Conservation (phyloP, 176 grass and related monocot genomes). For the Otatea glauca region DNA sequence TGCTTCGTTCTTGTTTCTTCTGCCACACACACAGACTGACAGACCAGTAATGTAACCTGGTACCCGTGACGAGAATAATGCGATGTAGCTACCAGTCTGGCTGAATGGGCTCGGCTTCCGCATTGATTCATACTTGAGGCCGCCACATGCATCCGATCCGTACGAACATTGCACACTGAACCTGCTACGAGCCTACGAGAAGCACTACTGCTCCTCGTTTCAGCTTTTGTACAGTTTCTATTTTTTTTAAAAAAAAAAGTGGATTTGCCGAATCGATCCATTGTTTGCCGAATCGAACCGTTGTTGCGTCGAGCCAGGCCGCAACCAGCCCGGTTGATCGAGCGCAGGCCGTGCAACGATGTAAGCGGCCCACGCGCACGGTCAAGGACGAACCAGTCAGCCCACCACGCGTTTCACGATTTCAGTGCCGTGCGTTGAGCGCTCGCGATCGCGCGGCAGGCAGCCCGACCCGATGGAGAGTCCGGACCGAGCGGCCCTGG, state of each 20-base stretch:
- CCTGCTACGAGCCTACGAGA: background rate
- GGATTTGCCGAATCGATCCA: too few species aligned
- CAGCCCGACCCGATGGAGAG: too few species aligned
- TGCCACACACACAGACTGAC: too few species aligned
- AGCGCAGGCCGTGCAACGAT: background rate
- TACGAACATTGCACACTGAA: background rate
- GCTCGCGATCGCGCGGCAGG: background rate
- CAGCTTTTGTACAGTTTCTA: too few species aligned
- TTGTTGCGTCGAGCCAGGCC: background rate
- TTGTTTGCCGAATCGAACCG: too few species aligned
- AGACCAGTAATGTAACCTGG: background rate
- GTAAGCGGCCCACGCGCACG: background rate
- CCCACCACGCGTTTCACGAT: background rate
- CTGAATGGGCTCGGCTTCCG: background rate
- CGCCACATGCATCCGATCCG: background rate
- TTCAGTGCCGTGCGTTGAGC: background rate
- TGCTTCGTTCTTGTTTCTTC: background rate
- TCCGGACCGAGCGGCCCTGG: too few species aligned
- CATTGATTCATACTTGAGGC: conserved; percentile 2
- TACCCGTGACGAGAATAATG: conserved; percentile 40
- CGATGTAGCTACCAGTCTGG: conserved; percentile 22
- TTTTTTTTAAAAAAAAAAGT: too few species aligned
- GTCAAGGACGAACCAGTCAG: background rate
- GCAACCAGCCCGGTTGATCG: background rate
- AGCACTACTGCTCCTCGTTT: too few species aligned